A percentile compares a stretch with the other conserved stretches of the same genome.
These are phyloP conservation scores for Aspergillus ostianus DNA, from an alignment of 495 filamentous ascomycete genomes.

Conservation along the genomic window DNA sequence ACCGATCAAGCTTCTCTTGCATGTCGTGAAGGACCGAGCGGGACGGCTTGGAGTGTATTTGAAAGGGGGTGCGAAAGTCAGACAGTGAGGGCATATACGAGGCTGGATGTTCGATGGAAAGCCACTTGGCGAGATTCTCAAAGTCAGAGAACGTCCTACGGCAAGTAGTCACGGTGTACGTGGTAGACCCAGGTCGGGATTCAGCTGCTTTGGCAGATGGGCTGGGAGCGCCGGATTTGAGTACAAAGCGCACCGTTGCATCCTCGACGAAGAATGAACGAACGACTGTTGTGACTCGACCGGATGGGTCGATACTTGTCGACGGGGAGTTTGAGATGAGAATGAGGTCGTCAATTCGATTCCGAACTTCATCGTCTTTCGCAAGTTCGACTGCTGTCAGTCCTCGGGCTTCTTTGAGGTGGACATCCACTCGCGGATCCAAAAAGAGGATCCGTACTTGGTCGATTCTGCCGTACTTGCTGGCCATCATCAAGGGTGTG, in stretches of 20 bases:
- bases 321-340: constrained; percentile 66
- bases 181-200: constrained; percentile 47
- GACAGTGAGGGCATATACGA: constrained; percentile 87
- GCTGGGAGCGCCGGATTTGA: constrained; percentile 79
- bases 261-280: constrained; percentile 98
- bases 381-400: constrained; percentile 95
- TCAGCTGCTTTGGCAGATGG: constrained; percentile 31
- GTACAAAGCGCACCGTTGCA: constrained; percentile 84
- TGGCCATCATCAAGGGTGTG: constrained; percentile 97
- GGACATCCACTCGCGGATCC: constrained; percentile 82
- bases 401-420: constrained; percentile 80
- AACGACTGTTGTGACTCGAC: constrained; percentile 87
- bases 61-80: constrained; percentile 81
- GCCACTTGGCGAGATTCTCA: constrained; percentile 80
- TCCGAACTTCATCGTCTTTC: constrained; percentile 96
- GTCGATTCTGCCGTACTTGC: constrained; percentile 94
- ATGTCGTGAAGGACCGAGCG: constrained; percentile 82
- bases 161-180: constrained; percentile 89
- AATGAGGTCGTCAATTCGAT: constrained; percentile 90
- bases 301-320: constrained; percentile 56
- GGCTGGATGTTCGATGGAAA: constrained; percentile 89
- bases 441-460: constrained; percentile 85
- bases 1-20: constrained; percentile 81
- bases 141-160: constrained; percentile 88
- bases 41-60: constrained; percentile 88